Conservation (phyloP, 768 basidiomycete species). For the Glaciozyma martinii region DNA sequence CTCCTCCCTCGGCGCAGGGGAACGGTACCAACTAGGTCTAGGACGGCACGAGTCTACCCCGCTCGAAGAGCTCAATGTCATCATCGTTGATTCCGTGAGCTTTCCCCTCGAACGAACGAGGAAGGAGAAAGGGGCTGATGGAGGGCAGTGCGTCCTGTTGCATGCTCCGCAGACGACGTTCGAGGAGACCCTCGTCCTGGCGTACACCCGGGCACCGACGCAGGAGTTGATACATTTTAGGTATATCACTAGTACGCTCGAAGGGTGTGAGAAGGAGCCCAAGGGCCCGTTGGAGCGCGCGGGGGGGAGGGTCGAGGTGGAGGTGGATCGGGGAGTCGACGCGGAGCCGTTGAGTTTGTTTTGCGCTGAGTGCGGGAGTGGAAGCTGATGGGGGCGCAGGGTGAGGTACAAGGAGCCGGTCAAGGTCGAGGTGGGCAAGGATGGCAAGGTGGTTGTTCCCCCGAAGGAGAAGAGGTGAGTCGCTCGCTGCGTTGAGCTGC, state of each 20-base stretch:
- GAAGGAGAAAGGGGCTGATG: neutral
- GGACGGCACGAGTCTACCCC: neutral
- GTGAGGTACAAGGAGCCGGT: neutral
- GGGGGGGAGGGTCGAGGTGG: neutral
- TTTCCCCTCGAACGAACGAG: neutral
- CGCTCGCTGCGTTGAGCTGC: neutral
- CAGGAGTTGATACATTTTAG: neutral
- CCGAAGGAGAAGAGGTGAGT: conserved; percentile 16
- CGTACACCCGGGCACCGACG: neutral
- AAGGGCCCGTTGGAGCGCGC: neutral
- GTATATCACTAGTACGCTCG: neutral
- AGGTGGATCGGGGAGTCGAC: neutral
- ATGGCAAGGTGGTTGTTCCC: conserved; percentile 23
- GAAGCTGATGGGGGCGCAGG: neutral
- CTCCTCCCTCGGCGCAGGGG: neutral
- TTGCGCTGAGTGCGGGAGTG: no score
- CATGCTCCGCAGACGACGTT: neutral
- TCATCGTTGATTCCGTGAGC: conserved; percentile 12
- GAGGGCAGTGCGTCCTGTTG: conserved; percentile 11
- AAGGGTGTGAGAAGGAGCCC: neutral
- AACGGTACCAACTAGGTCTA: conserved; percentile 4
- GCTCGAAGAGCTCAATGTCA: neutral
- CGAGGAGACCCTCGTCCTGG: conserved; percentile 6
- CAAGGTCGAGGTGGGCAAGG: conserved; percentile 14
- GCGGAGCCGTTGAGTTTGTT: no score